These are phyloP conservation scores for Gnomoniopsis smithogilvyi DNA, from an alignment of 2,329 filamentous ascomycete species.

Conservation along the genomic window DNA sequence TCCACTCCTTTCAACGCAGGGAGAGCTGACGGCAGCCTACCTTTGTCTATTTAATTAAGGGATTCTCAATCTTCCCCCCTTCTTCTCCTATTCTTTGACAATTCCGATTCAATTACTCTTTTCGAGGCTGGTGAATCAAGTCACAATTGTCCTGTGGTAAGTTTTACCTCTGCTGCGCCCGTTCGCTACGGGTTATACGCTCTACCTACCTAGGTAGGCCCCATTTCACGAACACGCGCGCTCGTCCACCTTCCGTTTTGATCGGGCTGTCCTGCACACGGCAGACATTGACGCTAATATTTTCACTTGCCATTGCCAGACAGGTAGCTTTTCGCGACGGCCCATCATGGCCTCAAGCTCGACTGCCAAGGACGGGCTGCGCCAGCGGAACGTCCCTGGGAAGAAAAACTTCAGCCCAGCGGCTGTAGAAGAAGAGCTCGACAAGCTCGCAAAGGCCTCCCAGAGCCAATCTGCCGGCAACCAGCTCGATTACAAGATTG, in stretches of 20 bases:
- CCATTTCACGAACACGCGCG: background rate
- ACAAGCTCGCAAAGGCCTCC: conserved; percentile 42
- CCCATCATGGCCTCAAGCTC: conserved; percentile 44
- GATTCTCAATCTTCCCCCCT: background rate
- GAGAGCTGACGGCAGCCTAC: background rate
- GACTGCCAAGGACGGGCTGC: conserved; percentile 55
- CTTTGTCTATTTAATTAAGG: background rate
- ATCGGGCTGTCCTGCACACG: conserved; percentile 3
- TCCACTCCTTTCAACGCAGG: background rate
- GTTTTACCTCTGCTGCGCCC: background rate
- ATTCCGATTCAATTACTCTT: background rate
- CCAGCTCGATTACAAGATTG: conserved; percentile 85
- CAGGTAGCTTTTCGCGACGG: background rate
- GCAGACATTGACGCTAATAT: background rate
- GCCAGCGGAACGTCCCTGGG: conserved; percentile 53
- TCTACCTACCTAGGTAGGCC: background rate
- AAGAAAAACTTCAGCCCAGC: conserved; percentile 48
- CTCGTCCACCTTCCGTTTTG: conserved; percentile 15
- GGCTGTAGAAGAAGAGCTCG: conserved; percentile 44
- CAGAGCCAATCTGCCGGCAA: conserved; percentile 40
- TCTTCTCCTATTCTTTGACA: background rate
- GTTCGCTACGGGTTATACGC: background rate
- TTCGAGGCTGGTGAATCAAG: background rate
- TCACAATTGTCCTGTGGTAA: background rate
- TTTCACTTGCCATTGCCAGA: background rate